Evolutionary conservation across 1,284 basidiomycete genomes (phyloP), one percentile per base, ranked within the genome.

Genomic region (Cryptococcus depauperatus): DNA sequence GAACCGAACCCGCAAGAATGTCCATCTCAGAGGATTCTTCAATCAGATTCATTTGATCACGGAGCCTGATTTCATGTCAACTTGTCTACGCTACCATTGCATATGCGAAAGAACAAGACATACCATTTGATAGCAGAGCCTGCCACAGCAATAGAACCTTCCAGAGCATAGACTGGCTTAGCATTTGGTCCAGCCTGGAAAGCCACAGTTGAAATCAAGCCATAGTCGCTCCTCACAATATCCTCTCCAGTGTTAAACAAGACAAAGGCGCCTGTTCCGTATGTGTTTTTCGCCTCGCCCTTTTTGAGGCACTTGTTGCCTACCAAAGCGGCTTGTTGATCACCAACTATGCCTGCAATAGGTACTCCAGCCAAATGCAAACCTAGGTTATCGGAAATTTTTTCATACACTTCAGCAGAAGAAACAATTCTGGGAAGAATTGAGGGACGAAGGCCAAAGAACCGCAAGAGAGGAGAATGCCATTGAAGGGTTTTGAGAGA

Each of bases 281-380:
- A 95, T 2, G 90, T 95, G 69, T 88, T 91, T 73, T 95, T 95
- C 3, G 88, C 89, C 64, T 92, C 84, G 21, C 90, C 90, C 52
- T 78, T 74, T 39, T 68, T 74, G 44, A 96, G 68, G 61, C 91
- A 96, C 69, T 96, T 96, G 76, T 98, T 97, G 0, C 95, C 93
- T 41, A 97, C 82, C 19, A 98, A 75, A 9, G 93, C 93, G 14
- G 86, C 92, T 71, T 97, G 93, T 73, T 98, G 93, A 68, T 98
- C 93, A 25, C 93, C 93, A 11, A 93, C 81, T 41, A 97, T 81
- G 27, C 92, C 93, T 21, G 84, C 89, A 45, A 97, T 87, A 27
- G 83, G 82, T 16, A 91, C 76, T 35, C 84, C 88, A 51, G 79
- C 75, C 47, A 97, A 75, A 1, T 83, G 62, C 2, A 87, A 85